A percentile compares a stretch with the other conserved stretches of the same genome.
These are phyloP conservation scores for Alternaria postmessia DNA, from an alignment of 2,329 filamentous ascomycete species.

Conservation along the genomic window DNA sequence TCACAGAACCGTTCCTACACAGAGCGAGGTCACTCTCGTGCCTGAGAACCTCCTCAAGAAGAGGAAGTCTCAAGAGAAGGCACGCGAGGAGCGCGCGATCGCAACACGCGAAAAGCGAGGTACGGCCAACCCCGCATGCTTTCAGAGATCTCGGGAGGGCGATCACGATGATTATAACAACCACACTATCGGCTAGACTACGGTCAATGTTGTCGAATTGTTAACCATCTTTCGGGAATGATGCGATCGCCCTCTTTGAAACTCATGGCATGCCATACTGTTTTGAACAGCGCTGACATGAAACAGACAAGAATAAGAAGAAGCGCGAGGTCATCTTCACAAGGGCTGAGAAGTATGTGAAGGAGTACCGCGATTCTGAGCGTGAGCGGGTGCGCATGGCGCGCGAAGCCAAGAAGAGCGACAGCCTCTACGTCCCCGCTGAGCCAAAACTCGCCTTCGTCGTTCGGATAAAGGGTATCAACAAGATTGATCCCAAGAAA, in stretches of 20 bases:
- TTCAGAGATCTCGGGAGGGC: slow-evolving; percentile 31
- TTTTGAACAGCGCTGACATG: slow-evolving; percentile 45
- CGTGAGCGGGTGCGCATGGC: slow-evolving; percentile 96
- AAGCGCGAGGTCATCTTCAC: slow-evolving; percentile 99
- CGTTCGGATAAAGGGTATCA: slow-evolving; percentile 99
- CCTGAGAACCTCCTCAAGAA: slow-evolving; percentile 99
- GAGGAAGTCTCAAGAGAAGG: slow-evolving; percentile 99
- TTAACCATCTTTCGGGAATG: slow-evolving; percentile 99
- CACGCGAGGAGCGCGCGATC: slow-evolving; percentile 84
- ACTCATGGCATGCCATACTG: slow-evolving; percentile 25
- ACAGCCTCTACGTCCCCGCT: slow-evolving; percentile 91
- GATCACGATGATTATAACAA: slow-evolving; percentile 84
- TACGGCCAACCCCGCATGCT: slow-evolving; percentile 61
- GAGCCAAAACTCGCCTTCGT: slow-evolving; percentile 98
- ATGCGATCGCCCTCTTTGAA: slow-evolving; percentile 54
- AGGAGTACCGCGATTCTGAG: slow-evolving; percentile 98
- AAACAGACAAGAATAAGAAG: slow-evolving; percentile 88
- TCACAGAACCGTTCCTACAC: slow-evolving; percentile 84
- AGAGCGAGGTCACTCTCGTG: slow-evolving; percentile 89
- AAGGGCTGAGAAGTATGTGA: slow-evolving; percentile 99
- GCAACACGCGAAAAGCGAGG: slow-evolving; percentile 89
- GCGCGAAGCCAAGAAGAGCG: slow-evolving; percentile 89
- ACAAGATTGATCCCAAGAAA: slow-evolving; percentile 99
- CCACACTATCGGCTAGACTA: slow-evolving; percentile 88
- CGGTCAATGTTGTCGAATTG: slow-evolving; percentile 96